These are phyloP conservation scores for Ramularia endophylla DNA, from an alignment of 2,329 filamentous ascomycete species.

Conservation along the genomic window DNA sequence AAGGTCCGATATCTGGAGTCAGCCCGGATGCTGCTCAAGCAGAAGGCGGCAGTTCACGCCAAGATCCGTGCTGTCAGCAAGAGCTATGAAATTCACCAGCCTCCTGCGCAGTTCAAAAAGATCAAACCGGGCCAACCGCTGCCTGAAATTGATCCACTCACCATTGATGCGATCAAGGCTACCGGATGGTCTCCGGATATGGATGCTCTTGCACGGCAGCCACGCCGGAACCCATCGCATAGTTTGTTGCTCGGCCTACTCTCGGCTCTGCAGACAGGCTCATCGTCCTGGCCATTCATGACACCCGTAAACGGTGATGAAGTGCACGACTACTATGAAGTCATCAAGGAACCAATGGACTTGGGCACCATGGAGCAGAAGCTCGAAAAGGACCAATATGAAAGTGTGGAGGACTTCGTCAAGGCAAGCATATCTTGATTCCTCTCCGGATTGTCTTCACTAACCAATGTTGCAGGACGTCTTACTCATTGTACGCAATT, in stretches of 20 bases:
- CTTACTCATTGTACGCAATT: conserved; percentile 87
- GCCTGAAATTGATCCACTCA: conserved; percentile 72
- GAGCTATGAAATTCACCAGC: conserved; percentile 78
- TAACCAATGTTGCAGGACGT: conserved; percentile 57
- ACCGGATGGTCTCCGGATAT: conserved; percentile 97
- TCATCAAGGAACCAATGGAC: conserved; percentile 98
- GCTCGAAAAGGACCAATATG: conserved; percentile 88
- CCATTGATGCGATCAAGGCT: conserved; percentile 77
- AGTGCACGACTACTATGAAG: conserved; percentile 97
- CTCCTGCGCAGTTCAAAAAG: conserved; percentile 80
- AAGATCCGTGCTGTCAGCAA: conserved; percentile 91
- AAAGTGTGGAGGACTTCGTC: conserved; percentile 86
- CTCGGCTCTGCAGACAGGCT: conserved; percentile 92
- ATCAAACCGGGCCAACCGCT: conserved; percentile 44
- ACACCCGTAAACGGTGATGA: conserved; percentile 92
- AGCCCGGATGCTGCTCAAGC: conserved; percentile 90
- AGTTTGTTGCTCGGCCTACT: conserved; percentile 88
- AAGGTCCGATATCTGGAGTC: conserved; percentile 90
- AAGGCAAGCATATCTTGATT: conserved; percentile 29
- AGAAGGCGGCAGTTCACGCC: conserved; percentile 90
- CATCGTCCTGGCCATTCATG: conserved; percentile 89
- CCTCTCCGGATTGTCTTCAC: not conserved
- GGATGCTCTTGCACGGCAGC: conserved; percentile 92
- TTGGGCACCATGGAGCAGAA: conserved; percentile 92
- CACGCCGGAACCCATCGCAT: conserved; percentile 93